Conservation (phyloP, 768 basidiomycete genomes). For the Lentinula raphanica region DNA sequence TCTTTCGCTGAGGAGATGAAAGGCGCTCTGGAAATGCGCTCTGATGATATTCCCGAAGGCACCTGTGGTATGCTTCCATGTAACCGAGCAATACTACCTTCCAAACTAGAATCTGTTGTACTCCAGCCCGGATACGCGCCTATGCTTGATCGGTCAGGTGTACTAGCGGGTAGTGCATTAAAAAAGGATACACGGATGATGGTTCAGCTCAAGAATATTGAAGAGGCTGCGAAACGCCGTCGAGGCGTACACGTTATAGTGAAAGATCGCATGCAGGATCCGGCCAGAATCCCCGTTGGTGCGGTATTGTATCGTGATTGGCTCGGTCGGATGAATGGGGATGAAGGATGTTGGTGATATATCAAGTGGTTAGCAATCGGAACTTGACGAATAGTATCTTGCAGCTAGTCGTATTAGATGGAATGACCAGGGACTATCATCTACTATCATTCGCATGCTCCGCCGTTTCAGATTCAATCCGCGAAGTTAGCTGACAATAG, state of each 20-base stretch:
- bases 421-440: too few species aligned
- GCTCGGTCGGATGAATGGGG: conserved; percentile 5
- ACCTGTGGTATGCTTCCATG: not conserved
- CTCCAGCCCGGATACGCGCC: conserved; percentile 1
- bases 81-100: not conserved
- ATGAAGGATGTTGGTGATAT: not conserved
- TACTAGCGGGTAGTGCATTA: not conserved
- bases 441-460: too few species aligned
- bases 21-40: conserved; percentile 8
- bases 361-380: not conserved
- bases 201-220: not conserved
- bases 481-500: too few species aligned
- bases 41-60: not conserved
- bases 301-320: not conserved
- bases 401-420: not conserved
- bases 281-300: not conserved
- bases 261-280: conserved; percentile 1
- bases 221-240: not conserved
- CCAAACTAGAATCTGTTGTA: not conserved
- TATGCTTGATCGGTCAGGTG: not conserved
- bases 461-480: too few species aligned
- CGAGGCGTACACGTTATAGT: not conserved
- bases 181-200: conserved; percentile 6
- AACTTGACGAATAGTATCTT: not conserved
- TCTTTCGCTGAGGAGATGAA: conserved; percentile 39